Conservation (phyloP, 108 stramenopile species). For the Cyclostephanos invisitatus region DNA sequence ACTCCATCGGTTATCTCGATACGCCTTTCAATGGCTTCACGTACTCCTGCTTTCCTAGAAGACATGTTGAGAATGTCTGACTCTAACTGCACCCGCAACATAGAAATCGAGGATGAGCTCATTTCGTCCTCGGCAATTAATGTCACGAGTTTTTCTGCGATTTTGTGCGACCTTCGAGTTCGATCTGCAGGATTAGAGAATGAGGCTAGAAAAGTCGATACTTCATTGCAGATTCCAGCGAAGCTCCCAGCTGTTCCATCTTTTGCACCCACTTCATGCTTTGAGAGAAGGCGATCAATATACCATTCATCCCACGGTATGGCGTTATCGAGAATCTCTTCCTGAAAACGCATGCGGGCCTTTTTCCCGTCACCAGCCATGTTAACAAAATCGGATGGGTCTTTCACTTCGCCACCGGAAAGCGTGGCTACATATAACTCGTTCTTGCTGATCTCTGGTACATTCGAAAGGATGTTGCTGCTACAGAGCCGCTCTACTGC, state of each 20-base stretch:
- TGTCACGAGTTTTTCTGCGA: constrained; percentile 51
- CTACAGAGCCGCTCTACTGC: constrained; percentile 78
- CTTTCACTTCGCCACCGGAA: constrained; percentile 66
- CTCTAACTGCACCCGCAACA: constrained; percentile 60
- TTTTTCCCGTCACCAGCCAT: constrained; percentile 29
- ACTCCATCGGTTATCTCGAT: constrained; percentile 42
- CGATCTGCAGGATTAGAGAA: constrained; percentile 59
- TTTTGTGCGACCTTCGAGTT: constrained; percentile 48
- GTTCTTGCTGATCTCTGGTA: constrained; percentile 47
- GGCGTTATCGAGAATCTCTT: constrained; percentile 56
- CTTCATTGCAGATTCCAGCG: constrained; percentile 53
- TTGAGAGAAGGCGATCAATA: constrained; percentile 47
- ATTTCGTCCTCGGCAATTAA: constrained; percentile 24
- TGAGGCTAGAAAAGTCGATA: constrained; percentile 65
- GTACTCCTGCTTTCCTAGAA: constrained; percentile 52
- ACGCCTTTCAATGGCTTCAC: constrained; percentile 41
- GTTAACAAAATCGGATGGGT: constrained; percentile 85
- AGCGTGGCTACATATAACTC: constrained; percentile 70
- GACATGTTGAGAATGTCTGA: constrained; percentile 58
- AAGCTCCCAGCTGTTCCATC: constrained; percentile 43
- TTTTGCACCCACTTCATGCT: constrained; percentile 43
- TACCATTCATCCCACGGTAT: constrained; percentile 78
- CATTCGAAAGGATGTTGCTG: constrained; percentile 52
- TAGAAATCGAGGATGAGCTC: constrained; percentile 23
- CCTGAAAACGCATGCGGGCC: constrained; percentile 32